Percentiles rank a stretch among this genome's conserved stretches.
Evolutionary conservation across 805 yeast species (phyloP).

Genomic region (Clavispora asparagi): DNA sequence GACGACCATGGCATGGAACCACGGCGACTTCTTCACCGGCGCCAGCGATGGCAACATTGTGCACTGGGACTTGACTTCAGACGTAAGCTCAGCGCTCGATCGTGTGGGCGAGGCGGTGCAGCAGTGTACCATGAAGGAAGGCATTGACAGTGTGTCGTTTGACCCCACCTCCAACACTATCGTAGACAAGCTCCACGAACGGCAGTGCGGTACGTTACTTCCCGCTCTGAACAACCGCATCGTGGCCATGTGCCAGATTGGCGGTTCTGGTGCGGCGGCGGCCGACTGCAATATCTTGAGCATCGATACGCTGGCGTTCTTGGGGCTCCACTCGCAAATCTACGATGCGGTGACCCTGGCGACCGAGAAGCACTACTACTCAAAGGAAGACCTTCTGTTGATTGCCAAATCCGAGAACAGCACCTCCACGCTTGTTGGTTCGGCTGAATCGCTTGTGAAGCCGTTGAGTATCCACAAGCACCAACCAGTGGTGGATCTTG

Average conservation of each 20-base stretch:
- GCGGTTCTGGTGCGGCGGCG: slow-evolving; percentile 10
- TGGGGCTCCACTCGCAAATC: slow-evolving; percentile 50
- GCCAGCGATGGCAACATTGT: slow-evolving; percentile 63
- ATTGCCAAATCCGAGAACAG: slow-evolving; percentile 4
- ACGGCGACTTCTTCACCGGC: slow-evolving; percentile 50
- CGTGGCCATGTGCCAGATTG: slow-evolving; percentile 38
- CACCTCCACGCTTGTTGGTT: slow-evolving; percentile 9
- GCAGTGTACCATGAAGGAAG: slow-evolving; percentile 43
- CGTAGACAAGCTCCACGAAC: slow-evolving; percentile 28
- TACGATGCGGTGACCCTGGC: slow-evolving; percentile 23
- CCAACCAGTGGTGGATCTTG: no score
- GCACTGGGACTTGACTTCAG: slow-evolving; percentile 54
- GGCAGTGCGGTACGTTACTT: slow-evolving; percentile 60
- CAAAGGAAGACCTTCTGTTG: slow-evolving; percentile 19
- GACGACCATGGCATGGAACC: slow-evolving; percentile 58
- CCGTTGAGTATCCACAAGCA: slow-evolving; percentile 5
- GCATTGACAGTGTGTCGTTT: slow-evolving; percentile 38
- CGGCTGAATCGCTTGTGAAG: slow-evolving; percentile 2
- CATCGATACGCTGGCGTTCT: slow-evolving; percentile 49
- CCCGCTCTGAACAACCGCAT: slow-evolving; percentile 54
- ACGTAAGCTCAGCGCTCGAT: slow-evolving; percentile 8
- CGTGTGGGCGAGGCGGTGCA: slow-evolving; percentile 8
- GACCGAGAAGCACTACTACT: slow-evolving; percentile 18
- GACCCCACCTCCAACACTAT: slow-evolving; percentile 27
- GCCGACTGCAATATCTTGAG: slow-evolving; percentile 40